Evolutionary conservation across 106 monocot genomes (phyloP), one percentile per base, ranked within the genome.

Genomic region (Acorus calamus): DNA sequence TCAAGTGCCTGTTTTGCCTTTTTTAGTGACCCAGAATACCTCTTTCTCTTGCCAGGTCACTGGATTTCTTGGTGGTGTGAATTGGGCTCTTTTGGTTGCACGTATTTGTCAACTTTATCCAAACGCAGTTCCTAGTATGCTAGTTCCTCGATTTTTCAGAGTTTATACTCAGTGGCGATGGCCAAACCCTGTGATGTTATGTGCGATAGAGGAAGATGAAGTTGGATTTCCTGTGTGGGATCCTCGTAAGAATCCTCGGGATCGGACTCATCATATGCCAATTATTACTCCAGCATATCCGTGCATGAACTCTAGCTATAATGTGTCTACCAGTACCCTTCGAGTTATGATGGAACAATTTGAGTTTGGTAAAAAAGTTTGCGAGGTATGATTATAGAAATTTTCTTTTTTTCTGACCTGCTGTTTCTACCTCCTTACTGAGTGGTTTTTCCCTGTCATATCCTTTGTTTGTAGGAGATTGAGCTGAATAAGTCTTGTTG

Each of bases 251-350:
- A 87, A 86, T 42, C 96, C 84, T 59, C 81, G 90, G 28, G 96
- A 98, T 50, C 70, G 90, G 50, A 83, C 80, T 57, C 96, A 98
- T 69, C 85, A 77, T 63, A 98, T 98, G 96, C 96, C 96, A 57
- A 98, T 98, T n/a, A 98, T 98, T 53, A 92, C 96, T 13, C 96
- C 91, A 64, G 96, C 96, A 44, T 98, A 98, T 79, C 96, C 96
- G 64, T 92, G 91, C 81, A 98, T 98, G 96, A 98, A 98, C 70
- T 92, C 91, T 49, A 98, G 96, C 61, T 98, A 98, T 54, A 98
- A 98, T 83, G 96, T 98, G 11, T 92, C 91, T n/a, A 72, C 79
- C 4, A 98, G 91, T 63, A 98, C 96, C 3, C 80, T 91, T 3
- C 82, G 96, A 9, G 91, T 98, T 57, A 98, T 98, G 69, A 85